Percentiles rank a stretch among this genome's conserved stretches.
These are phyloP conservation scores for Patellifolia procumbens DNA, from an alignment of 179 eudicot genomes.

Conservation along the genomic window DNA sequence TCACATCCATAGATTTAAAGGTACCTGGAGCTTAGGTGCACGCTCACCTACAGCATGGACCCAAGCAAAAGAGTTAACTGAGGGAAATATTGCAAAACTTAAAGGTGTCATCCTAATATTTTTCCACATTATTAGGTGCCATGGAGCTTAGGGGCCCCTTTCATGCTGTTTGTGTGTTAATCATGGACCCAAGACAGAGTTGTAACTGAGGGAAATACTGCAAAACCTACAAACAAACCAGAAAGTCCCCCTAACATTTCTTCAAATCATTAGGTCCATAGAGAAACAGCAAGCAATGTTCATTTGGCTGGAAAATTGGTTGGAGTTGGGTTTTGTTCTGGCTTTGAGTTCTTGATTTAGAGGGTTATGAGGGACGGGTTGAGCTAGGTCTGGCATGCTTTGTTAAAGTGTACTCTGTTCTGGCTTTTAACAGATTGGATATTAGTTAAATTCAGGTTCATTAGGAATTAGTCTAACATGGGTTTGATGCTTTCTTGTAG, in stretches of 20 bases:
- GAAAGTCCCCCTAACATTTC: background rate
- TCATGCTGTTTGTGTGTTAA: background rate
- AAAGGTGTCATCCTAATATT: too few relatives aligned
- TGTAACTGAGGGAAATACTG: background rate
- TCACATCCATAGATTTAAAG: background rate
- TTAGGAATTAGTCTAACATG: constrained; percentile 4
- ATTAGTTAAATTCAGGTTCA: background rate
- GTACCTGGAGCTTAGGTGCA: background rate
- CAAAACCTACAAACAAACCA: background rate
- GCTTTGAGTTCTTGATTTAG: background rate
- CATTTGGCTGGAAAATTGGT: background rate
- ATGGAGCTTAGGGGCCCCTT: background rate
- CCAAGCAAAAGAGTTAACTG: too few relatives aligned
- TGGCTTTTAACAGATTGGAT: constrained; percentile 11
- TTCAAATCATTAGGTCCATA: background rate
- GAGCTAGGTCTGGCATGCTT: constrained; percentile 2
- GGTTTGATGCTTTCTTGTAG: constrained; percentile 38
- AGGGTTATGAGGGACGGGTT: background rate
- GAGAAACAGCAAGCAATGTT: background rate
- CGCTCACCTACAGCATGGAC: too few relatives aligned
- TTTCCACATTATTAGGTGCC: too few relatives aligned
- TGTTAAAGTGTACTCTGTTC: background rate
- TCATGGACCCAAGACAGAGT: background rate
- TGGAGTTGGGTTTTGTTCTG: background rate
- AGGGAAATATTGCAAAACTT: too few relatives aligned